These are phyloP conservation scores for Backusella luteola DNA, from an alignment of 192 early-diverging fungal genomes.

Conservation along the genomic window DNA sequence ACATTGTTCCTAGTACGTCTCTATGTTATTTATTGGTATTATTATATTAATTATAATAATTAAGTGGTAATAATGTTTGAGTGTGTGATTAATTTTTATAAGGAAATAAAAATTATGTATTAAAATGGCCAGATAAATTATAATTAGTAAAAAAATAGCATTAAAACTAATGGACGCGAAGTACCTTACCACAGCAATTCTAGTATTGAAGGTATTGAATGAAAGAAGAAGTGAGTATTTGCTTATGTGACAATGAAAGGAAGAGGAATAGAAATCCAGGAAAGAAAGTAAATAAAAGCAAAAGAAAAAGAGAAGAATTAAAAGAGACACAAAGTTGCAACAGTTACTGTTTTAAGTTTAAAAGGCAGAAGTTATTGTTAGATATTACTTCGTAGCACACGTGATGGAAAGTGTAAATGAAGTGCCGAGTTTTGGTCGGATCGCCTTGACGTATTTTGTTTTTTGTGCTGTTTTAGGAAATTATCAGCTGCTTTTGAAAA, in stretches of 20 bases:
- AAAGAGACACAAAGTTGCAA: not conserved
- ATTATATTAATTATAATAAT: not conserved
- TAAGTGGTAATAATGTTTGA: not conserved
- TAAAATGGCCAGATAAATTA: not conserved
- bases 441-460: not conserved
- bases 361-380: constrained; percentile 2
- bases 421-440: constrained; percentile 4
- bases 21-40: not conserved
- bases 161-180: not conserved
- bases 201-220: not conserved
- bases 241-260: not conserved
- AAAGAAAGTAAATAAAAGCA: not conserved
- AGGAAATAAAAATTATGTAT: not conserved
- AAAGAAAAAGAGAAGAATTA: not conserved
- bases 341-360: constrained; percentile 7
- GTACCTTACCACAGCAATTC: not conserved
- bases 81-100: not conserved
- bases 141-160: constrained; percentile 6
- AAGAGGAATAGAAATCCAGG: not conserved
- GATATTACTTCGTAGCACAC: not conserved
- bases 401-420: not conserved
- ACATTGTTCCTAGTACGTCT: not conserved
- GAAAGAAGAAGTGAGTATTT: not conserved
- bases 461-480: not conserved
- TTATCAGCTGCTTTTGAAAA: not conserved